Evolutionary conservation across 495 filamentous ascomycete species (phyloP), one percentile per base, ranked within the genome.

Genomic region (Neurospora sp.): DNA sequence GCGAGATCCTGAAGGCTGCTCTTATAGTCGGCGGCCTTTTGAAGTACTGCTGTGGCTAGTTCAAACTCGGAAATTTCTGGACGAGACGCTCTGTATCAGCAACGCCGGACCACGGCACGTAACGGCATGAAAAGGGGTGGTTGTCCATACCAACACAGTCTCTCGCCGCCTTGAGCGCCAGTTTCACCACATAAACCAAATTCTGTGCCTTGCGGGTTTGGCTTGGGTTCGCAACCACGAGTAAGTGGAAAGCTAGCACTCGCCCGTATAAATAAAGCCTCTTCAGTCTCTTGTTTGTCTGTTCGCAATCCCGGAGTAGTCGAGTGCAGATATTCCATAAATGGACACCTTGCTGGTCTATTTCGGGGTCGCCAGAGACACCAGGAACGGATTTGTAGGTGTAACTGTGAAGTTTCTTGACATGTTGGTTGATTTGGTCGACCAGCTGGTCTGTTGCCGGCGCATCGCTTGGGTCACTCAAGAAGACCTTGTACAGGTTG

Each of bases 291-390:
- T 16, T 40, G 18, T 16, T 16, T 69, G 69, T 74, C 70, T 14
- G 69, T 40, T 35, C 72, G 39, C 71, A 70, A 18, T 79, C 78
- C 48, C 84, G 81, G 69, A 76, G 79, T 37, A 90, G 75, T 9
- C 87, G 84, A 4, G 88, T 89, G 70, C 89, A 87, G 20, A 89
- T 75, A 75, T 95, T 94, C 91, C 91, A 94, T 31, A 94, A 78
- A 40, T 81, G 81, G 8, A 84, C 87, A 3, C 87, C 91, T 12
- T 80, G 74, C 31, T 70, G 75, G 69, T 91, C 89, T n/a, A 90
- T 81, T 42, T 88, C 87, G 37, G 68, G 42, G 12, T 76, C 72
- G 1, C 77, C 74, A 42, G 75, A 74, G 48, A 75, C 2, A 14
- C 74, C 70, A 7, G 53, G 59, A 18, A 68, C 18, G 41, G 74